Evolutionary conservation across 139 green algal genomes (phyloP), one percentile per base, ranked within the genome.

Genomic region (Haematococcus lacustris): DNA sequence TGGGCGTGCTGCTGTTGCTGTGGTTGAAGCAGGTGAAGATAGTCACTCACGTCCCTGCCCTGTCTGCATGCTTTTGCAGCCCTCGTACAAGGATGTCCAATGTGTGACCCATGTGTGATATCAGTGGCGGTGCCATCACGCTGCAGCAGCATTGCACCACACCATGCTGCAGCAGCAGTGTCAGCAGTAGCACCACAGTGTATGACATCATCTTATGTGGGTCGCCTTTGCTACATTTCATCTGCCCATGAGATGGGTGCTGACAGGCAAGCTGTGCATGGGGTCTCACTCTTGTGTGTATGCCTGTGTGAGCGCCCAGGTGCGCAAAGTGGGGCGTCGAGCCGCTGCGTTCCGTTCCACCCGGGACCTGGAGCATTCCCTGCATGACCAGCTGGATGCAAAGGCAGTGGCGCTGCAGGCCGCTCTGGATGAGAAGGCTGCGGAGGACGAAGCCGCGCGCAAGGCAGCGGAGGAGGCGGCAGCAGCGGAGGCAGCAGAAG

Each of bases 1-100:
- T 80, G 28, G 74, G 74, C 26, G 68, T 75, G 35, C 41, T 80
- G 53, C 68, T 80, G 60, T 30, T 80, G 17, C 71, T 76, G 74
- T 75, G 50, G 53, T 60, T 80, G 21, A 75, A 72, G 67, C 3
- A 41, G 61, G 61, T 68, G 3, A 21, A 4, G n/a, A 39, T 41
- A 3, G 53, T 63, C 26, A n/a, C 53, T 63, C 53, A 63, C 9
- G 53, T 26, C 21, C 47, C 13, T 57, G 47, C 21, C 13, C 47
- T n/a, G 13, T 57, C 21, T 57, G 47, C 21, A 28, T 57, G 21
- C 47, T 57, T 57, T 13, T 57, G 47, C 21, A 57, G 13, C 21
- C 21, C 13, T 57, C 13, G 13, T 57, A 21, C 13, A 21, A 57
- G 13, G 21, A 57, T n/a, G 47, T 57, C 13, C 21, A 28, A 28